Evolutionary conservation across 1,284 basidiomycete genomes (phyloP).

Genomic region (Irpex lacteus): DNA sequence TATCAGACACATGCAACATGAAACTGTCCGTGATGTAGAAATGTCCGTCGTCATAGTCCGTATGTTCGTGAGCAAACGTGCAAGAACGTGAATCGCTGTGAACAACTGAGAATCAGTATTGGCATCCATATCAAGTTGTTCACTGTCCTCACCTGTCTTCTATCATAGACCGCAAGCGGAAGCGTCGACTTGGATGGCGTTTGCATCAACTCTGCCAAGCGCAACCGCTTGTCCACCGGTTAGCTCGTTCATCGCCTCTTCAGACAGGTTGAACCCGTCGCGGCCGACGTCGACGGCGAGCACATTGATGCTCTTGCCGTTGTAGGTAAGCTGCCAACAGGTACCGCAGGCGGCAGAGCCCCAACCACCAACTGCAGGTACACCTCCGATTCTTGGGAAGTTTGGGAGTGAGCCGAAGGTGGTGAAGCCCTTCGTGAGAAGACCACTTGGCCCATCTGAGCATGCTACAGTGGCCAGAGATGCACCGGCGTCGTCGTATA

Average conservation of each 20-base stretch:
- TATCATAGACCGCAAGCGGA: conserved; percentile 36
- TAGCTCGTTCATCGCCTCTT: conserved; percentile 39
- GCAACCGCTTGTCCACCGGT: conserved; percentile 35
- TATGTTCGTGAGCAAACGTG: too few relatives aligned
- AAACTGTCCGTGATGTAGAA: too few relatives aligned
- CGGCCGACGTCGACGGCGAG: conserved; percentile 39
- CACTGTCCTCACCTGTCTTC: background rate
- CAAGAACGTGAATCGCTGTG: too few relatives aligned
- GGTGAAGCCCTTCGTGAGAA: conserved; percentile 34
- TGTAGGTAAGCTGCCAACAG: conserved; percentile 42
- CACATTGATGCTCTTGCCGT: conserved; percentile 35
- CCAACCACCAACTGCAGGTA: conserved; percentile 36
- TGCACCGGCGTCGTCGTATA: conserved; percentile 33
- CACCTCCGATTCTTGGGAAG: conserved; percentile 51
- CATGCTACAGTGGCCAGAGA: conserved; percentile 37
- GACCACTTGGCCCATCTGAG: conserved; percentile 39
- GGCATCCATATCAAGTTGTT: too few relatives aligned
- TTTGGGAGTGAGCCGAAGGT: conserved; percentile 44
- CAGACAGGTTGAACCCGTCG: conserved; percentile 37
- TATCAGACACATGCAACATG: background rate
- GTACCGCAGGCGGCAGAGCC: conserved; percentile 43
- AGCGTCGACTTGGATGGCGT: conserved; percentile 30
- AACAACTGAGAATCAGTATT: too few relatives aligned
- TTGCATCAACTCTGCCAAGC: conserved; percentile 35
- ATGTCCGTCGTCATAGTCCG: too few relatives aligned